phyloP scores from a whole-genome alignment of 306 rosid genomes.

The Crataegus laevigata region DNA sequence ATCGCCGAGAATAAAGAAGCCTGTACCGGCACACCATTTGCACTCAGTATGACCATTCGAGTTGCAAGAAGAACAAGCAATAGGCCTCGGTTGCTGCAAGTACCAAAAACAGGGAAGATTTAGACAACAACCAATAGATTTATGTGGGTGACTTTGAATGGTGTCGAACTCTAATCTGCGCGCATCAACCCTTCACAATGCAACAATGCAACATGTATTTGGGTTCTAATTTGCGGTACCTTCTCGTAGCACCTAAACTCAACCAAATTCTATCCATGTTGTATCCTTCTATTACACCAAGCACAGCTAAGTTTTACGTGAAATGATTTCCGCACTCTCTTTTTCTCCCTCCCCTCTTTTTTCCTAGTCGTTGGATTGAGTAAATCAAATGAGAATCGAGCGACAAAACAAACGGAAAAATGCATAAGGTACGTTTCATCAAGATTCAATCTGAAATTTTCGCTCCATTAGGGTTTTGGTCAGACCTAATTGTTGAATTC shows the following conservation, averaged over 20 bases:
- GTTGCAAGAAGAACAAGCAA: constrained; percentile 74
- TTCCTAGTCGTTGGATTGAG: not conserved
- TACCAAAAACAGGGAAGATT: constrained; percentile 10
- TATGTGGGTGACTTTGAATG: not conserved
- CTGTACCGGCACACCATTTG: constrained; percentile 92
- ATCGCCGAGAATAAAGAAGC: constrained; percentile 86
- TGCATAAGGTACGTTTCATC: not conserved
- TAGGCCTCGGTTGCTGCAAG: constrained; percentile 86
- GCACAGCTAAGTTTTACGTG: not conserved
- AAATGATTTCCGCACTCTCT: not conserved
- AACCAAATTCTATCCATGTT: not conserved
- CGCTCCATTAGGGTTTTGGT: not conserved
- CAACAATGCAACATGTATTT: not conserved
- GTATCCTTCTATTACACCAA: not conserved
- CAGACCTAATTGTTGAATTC: not conserved
- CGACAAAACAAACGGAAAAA: not conserved
- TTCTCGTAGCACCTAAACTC: not conserved
- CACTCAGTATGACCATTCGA: constrained; percentile 77
- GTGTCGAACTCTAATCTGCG: not conserved
- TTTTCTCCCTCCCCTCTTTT: not conserved
- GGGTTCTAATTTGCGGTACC: not conserved
- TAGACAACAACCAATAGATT: not conserved
- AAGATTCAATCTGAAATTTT: not conserved
- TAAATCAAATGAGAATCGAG: not conserved
- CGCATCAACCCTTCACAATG: not conserved